Evolutionary conservation across 2,329 filamentous ascomycete species (phyloP), one percentile per base, ranked within the genome.

Genomic region (Sclerotinia trifoliorum): DNA sequence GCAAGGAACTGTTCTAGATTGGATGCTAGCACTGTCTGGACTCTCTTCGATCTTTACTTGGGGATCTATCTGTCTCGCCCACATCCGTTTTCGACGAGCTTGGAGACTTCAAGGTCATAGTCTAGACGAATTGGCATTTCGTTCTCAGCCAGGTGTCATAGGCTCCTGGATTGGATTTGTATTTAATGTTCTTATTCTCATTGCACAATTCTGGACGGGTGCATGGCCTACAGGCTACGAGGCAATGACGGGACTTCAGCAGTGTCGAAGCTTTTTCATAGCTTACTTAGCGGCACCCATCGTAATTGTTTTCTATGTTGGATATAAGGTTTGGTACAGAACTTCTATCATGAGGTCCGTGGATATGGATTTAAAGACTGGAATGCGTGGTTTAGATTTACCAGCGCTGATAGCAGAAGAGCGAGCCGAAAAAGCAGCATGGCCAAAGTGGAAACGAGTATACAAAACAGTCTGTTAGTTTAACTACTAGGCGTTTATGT

Each of bases 201-300:
- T 90, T 57, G 92, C 91, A 1, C 93, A 97, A 78, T 94, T 96
- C 81, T 97, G 93, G 91, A 89, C 91, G 62, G 92, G 91, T 39
- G 88, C 91, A 5, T 93, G 88, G 77, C 93, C 94, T 5, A 84
- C 94, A 60, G 85, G 82, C 32, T 89, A 85, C 75, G 74, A 75
- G 5, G 66, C 79, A 0, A 81, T 82, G 78, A 81, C 81, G 0
- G 71, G 80, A 5, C 55, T 74, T 1, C 78, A 82, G 10, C 81
- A 88, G 52, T 85, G 86, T 0, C 78, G 86, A 71, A 87, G 83
- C 72, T 96, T 94, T 80, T 96, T 96, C 79, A 80, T 89, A 69
- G 84, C 86, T 70, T 93, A 90, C 78, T 83, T 92, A 71, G 89
- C 89, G 5, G 86, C 86, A 1, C 90, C 91, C 19, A 86, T 92